phyloP scores from a whole-genome alignment of 768 basidiomycete genomes.

The Basidioascus undulatus region DNA sequence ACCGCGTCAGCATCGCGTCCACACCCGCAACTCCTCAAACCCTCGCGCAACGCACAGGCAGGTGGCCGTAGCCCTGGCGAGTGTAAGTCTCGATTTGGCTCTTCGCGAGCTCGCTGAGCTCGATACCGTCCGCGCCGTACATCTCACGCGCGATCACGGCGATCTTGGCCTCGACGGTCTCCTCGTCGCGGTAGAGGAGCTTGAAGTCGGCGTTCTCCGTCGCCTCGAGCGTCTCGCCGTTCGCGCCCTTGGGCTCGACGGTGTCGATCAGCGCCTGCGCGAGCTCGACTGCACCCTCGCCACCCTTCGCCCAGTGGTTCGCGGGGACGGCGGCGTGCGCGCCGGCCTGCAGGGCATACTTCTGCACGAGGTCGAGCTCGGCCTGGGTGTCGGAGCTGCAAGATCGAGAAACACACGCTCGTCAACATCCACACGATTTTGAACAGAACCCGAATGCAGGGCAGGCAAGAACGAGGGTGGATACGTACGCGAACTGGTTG shows the following conservation, averaged over 20 bases:
- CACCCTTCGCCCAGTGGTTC: conserved; percentile 95
- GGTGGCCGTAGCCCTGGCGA: conserved; percentile 52
- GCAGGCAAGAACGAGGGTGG: background rate
- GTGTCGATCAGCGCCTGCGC: conserved; percentile 76
- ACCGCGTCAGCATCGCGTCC: too few relatives aligned
- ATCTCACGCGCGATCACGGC: conserved; percentile 30
- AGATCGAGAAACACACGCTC: background rate
- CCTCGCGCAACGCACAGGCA: too few relatives aligned
- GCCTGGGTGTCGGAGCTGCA: conserved; percentile 64
- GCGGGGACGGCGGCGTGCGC: conserved; percentile 87
- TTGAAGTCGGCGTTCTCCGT: conserved; percentile 42
- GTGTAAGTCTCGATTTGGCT: conserved; percentile 79
- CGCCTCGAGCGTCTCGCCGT: conserved; percentile 35
- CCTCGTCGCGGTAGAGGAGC: conserved; percentile 36
- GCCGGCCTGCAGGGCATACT: conserved; percentile 55
- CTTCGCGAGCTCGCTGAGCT: conserved; percentile 58
- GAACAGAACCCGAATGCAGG: background rate
- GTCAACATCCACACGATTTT: too few relatives aligned
- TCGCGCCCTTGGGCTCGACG: conserved; percentile 25
- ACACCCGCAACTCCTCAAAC: too few relatives aligned
- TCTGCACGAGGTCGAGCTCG: conserved; percentile 62
- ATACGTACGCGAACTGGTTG: conserved; percentile 74
- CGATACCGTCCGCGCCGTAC: conserved; percentile 79
- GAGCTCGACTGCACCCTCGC: conserved; percentile 63
- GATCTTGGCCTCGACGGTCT: conserved; percentile 73